Base-by-base conservation (phyloP, 73 alveolate species). In the Blepharisma stoltei region DNA sequence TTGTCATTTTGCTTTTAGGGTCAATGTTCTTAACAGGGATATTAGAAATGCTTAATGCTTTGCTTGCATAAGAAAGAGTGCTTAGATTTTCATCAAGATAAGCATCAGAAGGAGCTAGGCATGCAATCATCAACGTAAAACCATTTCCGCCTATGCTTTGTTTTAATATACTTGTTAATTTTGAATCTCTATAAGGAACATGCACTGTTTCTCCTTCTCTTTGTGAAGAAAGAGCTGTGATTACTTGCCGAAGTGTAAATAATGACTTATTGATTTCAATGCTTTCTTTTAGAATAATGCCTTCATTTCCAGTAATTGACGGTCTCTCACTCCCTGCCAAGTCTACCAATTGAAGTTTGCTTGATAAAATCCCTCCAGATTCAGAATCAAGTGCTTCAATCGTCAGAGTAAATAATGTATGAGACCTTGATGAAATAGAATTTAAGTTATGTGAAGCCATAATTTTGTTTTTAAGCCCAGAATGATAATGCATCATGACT, bases 311-410 rank as follows among this genome's bases (percentile, higher is more conserved):
- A 54, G 95, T 94, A 2, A 88, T 71, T 6, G 93, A 88, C 1
- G 94, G 97, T 68, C 97, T 76, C 86, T 93, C 98, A 73, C 94
- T 83, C 5, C 98, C 98, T 27, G 98, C 98, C 49, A 93, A 83
- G 81, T 93, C 98, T 1, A 93, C 90, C 52, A 93, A 49, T 47
- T 83, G 77, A 66, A 88, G 83, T 76, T 91, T 91, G 18, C 95
- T 88, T 55, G 60, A 66, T 82, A 85, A 67, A 37, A 79, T 76
- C 50, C 88, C 95, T 32, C 80, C 65, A 50, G 27, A 11, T 4
- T 50, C 65, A 18, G 4, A 1, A 50, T 50, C 65, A 1, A 50
- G 3, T 14, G 27, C 81, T 68, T 96, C 99, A 11, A 96, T 97
- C 44, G 87, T 94, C 49, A 96, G 91, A 77, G 93, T 94, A 90